Percentiles rank a stretch among this genome's conserved stretches.
phyloP scores from a whole-genome alignment of 768 basidiomycete genomes.

The Russula griseocarnosa region DNA sequence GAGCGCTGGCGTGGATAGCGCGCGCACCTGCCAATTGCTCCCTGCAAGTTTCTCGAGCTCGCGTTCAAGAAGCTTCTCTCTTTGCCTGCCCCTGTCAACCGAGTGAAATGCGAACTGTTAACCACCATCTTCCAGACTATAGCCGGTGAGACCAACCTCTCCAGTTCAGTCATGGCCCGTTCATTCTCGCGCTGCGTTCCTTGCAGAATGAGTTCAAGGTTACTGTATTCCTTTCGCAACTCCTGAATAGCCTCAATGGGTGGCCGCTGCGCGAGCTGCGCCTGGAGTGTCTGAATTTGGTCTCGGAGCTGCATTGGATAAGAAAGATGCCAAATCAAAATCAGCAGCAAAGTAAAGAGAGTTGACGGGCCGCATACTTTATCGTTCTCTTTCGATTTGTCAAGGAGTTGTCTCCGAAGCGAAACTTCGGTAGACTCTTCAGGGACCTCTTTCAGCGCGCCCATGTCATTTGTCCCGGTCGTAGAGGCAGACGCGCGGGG shows the following conservation, averaged over 20 bases:
- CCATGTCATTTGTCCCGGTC: conserved; percentile 22
- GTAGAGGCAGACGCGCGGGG: conserved; percentile 20
- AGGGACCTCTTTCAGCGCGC: conserved; percentile 22
- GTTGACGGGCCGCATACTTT: conserved; percentile 8
- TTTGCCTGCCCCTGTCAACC: conserved; percentile 46
- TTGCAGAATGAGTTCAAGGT: conserved; percentile 68
- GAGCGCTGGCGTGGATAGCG: not conserved
- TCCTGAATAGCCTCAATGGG: conserved; percentile 62
- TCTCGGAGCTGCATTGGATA: conserved; percentile 48
- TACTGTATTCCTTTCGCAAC: conserved; percentile 68
- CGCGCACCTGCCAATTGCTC: conserved; percentile 75
- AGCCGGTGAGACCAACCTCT: conserved; percentile 47
- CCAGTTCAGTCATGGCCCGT: conserved; percentile 75
- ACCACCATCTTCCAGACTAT: not conserved
- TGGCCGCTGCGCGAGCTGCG: conserved; percentile 62
- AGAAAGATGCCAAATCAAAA: not conserved
- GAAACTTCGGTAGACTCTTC: conserved; percentile 24
- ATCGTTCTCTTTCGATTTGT: conserved; percentile 28
- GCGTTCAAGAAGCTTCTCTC: conserved; percentile 73
- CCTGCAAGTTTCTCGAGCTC: conserved; percentile 68
- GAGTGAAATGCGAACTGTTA: not conserved
- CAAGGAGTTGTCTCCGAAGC: conserved; percentile 26
- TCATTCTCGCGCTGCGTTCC: conserved; percentile 87
- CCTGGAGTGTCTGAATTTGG: conserved; percentile 59
- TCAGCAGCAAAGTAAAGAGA: not conserved